Evolutionary conservation across 768 basidiomycete species (phyloP).

Genomic region (Suillus discolor): DNA sequence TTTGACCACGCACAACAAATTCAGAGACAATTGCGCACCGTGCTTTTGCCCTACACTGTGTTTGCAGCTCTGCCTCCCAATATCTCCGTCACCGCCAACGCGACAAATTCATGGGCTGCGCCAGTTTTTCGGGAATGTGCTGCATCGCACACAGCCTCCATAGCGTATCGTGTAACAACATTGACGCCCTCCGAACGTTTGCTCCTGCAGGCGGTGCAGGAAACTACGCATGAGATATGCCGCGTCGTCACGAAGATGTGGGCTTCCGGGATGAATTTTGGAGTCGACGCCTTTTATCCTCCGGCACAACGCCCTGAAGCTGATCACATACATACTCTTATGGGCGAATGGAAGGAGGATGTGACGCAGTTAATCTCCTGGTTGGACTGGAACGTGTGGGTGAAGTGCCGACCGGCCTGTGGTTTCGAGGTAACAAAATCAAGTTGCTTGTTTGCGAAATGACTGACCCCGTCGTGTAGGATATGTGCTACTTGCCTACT

Average conservation of each 20-base stretch:
- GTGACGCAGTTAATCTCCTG: slow-evolving; percentile 18
- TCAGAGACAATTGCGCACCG: slow-evolving; percentile 22
- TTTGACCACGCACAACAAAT: slow-evolving; percentile 10
- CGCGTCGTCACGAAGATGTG: slow-evolving; percentile 21
- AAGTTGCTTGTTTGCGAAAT: not conserved
- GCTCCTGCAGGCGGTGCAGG: slow-evolving; percentile 14
- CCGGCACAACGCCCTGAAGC: slow-evolving; percentile 2
- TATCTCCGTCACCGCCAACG: not conserved
- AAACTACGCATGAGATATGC: slow-evolving; percentile 22
- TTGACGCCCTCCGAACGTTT: slow-evolving; percentile 17
- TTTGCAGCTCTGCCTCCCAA: slow-evolving; percentile 2
- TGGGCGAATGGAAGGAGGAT: slow-evolving; percentile 15
- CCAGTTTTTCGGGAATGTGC: slow-evolving; percentile 16
- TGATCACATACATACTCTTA: slow-evolving; percentile 1
- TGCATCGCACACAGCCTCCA: slow-evolving; percentile 12
- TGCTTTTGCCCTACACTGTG: slow-evolving; percentile 17
- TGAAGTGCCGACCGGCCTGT: slow-evolving; percentile 21
- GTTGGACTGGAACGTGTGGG: slow-evolving; percentile 26
- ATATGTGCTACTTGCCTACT: slow-evolving; percentile 30
- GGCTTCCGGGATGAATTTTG: slow-evolving; percentile 17
- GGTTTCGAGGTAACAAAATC: slow-evolving; percentile 9
- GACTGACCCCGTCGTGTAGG: slow-evolving; percentile 14
- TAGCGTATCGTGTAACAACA: not conserved
- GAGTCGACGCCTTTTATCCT: slow-evolving; percentile 7
- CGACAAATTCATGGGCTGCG: slow-evolving; percentile 14